Evolutionary conservation across 106 monocot species (phyloP), one percentile per base, ranked within the genome.

Genomic region (Apostasia ramifera): DNA sequence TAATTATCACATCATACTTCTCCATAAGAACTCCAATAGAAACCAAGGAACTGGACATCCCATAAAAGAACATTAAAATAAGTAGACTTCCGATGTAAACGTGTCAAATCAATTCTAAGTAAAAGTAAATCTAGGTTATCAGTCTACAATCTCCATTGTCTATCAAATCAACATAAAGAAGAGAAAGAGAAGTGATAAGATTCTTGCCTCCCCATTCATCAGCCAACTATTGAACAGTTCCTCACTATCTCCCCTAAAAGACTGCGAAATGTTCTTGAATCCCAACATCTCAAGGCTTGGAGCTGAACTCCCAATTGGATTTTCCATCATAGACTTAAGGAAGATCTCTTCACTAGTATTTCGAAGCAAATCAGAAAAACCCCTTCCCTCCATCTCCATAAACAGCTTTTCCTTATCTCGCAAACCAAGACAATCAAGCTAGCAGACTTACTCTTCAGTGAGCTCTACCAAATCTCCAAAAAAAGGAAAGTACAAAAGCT

Each of bases 231-330:
- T 70, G 63, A 84, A 80, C 15, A 80, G 70, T 70, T 84, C 79
- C 81, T 81, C 81, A 51, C 81, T 78, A 9, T 85, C 85, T 41
- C 44, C 77, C 37, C 78, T 51, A 45, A 85, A 61, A 10, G 72
- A 40, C 49, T 84, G 84, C 13, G 72, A 73, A 12, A 77, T 66
- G 41, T 84, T 77, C 69, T 66, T 84, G 57, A 84, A 79, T 13
- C 81, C 81, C 63, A 81, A n/a, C 77, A 75, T 85, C 71, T 81
- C 85, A 81, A 85, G 61, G 43, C 67, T 81, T 1, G 81, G 85
- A 5, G 76, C 70, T 5, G 77, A 44, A 15, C 53, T 67, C 39
- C 74, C 77, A n/a, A 78, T 65, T 9, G 81, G 66, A 42, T 70
- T 79, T 4, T 85, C 81, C 74, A 85, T 81, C 71, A 85, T 12